phyloP scores from a whole-genome alignment of 352 stramenopile genomes.

The Phytophthora nicotianae region DNA sequence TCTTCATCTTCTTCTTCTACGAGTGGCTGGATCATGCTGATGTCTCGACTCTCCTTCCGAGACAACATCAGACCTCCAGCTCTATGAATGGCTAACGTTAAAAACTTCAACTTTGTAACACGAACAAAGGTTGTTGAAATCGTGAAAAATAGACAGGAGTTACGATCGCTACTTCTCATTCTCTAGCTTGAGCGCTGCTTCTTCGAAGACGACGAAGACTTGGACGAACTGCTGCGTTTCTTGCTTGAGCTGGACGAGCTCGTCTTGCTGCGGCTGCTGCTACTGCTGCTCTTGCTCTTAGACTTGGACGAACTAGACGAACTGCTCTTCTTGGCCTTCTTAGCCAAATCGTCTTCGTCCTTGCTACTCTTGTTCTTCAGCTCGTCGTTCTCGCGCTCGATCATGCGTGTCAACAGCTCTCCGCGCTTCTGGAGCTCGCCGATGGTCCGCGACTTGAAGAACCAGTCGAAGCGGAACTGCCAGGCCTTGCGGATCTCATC shows the following conservation, averaged over 20 bases:
- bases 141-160: conserved; percentile 34
- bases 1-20: conserved; percentile 34
- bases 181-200: conserved; percentile 73
- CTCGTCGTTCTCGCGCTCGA: conserved; percentile 94
- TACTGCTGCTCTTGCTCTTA: conserved; percentile 58
- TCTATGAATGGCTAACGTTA: conserved; percentile 17
- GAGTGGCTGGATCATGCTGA: conserved; percentile 28
- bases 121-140: conserved; percentile 6
- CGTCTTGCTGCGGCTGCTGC: conserved; percentile 55
- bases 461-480: conserved; percentile 99
- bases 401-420: conserved; percentile 95
- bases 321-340: conserved; percentile 77
- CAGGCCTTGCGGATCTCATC: conserved; percentile 97
- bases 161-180: conserved; percentile 18
- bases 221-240: conserved; percentile 73
- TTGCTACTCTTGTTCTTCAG: conserved; percentile 73
- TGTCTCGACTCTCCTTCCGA: conserved; percentile 6
- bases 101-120: conserved; percentile 20
- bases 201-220: conserved; percentile 62
- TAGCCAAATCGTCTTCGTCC: conserved; percentile 79
- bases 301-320: conserved; percentile 66
- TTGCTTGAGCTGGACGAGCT: conserved; percentile 59
- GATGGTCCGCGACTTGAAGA: conserved; percentile 98
- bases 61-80: conserved; percentile 16
- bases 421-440: conserved; percentile 97